These are phyloP conservation scores for Eucalyptus virginea DNA, from an alignment of 345 rosid genomes.

Conservation along the genomic window DNA sequence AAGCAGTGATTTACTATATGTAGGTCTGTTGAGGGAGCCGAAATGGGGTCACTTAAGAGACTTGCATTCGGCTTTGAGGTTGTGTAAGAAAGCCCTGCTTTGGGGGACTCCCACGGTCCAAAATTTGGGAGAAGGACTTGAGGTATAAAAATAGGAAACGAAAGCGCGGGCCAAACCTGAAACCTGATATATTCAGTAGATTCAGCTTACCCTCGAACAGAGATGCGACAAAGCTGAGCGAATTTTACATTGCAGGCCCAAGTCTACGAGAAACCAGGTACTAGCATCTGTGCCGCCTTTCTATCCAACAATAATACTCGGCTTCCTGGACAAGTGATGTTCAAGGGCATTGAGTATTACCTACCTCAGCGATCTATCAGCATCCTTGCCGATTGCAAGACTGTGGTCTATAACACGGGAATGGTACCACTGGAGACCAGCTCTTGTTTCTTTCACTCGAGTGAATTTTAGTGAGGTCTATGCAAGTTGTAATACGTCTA, in stretches of 20 bases:
- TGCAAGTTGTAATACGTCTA: neutral
- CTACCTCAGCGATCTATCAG: constrained; percentile 28
- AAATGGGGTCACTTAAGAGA: constrained; percentile 45
- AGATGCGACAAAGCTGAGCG: neutral
- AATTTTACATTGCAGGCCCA: constrained; percentile 15
- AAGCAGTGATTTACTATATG: neutral
- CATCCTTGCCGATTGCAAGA: constrained; percentile 33
- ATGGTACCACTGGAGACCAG: neutral
- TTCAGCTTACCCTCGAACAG: neutral
- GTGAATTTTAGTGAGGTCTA: neutral
- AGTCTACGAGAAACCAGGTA: constrained; percentile 3
- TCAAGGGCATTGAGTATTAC: constrained; percentile 17
- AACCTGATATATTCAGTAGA: neutral
- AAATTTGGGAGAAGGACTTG: constrained; percentile 2
- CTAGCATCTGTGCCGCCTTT: constrained; percentile 27
- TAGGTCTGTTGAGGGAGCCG: constrained; percentile 33
- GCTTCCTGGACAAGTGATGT: neutral
- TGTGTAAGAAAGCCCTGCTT: constrained; percentile 23
- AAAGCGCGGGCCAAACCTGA: neutral
- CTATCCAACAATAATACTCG: constrained; percentile 17
- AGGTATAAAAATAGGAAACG: constrained; percentile 1
- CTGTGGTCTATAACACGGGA: constrained; percentile 20
- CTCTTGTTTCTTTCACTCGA: neutral
- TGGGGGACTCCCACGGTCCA: constrained; percentile 14
- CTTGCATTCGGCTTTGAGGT: constrained; percentile 22